A percentile compares a stretch with the other conserved stretches of the same genome.
Evolutionary conservation across 2,329 filamentous ascomycete species (phyloP).

Genomic region (Sclerotinia glacialis): DNA sequence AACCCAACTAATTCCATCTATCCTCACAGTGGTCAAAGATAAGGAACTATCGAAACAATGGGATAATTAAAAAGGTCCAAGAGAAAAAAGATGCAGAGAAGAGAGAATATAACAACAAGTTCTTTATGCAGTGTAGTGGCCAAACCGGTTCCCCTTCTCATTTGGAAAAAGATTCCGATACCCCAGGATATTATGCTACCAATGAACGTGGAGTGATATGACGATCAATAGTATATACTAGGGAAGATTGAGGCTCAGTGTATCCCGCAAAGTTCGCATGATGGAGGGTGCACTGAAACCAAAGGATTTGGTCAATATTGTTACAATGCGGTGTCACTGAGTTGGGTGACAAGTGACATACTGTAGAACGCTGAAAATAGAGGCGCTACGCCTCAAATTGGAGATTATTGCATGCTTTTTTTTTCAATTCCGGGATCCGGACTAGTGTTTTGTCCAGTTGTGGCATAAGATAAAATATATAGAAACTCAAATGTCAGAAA

Average conservation of each 20-base stretch:
- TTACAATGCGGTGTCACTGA: not conserved
- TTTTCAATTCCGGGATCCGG: not conserved
- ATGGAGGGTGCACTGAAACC: not conserved
- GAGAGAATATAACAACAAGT: slow-evolving; percentile 2
- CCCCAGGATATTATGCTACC: not conserved
- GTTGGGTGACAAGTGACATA: not conserved
- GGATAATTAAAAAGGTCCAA: not conserved
- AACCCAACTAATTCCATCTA: not conserved
- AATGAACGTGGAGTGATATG: not conserved
- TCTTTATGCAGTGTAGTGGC: not conserved
- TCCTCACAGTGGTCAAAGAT: not conserved
- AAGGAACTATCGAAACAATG: not conserved
- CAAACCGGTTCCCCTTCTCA: not conserved
- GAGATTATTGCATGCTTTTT: not conserved
- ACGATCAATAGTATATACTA: not conserved
- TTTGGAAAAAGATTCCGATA: not conserved
- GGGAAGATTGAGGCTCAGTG: not conserved
- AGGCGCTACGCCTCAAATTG: not conserved
- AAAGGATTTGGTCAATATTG: not conserved
- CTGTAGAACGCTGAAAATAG: not conserved
- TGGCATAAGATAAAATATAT: not conserved
- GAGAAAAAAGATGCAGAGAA: not conserved
- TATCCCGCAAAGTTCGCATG: not conserved
- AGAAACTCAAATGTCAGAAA: not conserved
- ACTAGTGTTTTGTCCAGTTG: not conserved